Conservation (phyloP, 2,329 filamentous ascomycete genomes). For the Phialemoniopsis sp. region DNA sequence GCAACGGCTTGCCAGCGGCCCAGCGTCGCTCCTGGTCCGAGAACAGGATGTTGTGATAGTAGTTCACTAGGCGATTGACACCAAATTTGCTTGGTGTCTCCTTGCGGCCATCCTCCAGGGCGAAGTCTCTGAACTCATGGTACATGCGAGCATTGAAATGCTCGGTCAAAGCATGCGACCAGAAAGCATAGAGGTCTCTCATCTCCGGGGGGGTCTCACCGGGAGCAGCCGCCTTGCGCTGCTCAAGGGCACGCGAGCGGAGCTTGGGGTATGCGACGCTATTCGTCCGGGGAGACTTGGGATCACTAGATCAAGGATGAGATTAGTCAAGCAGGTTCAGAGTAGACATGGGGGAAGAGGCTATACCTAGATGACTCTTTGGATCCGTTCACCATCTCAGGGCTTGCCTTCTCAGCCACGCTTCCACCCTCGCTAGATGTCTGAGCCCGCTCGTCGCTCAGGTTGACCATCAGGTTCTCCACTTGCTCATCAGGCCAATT, state of each 20-base stretch:
- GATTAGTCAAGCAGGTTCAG: slow-evolving; percentile 2
- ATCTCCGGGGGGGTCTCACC: slow-evolving; percentile 49
- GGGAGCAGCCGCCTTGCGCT: slow-evolving; percentile 24
- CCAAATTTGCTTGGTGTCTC: slow-evolving; percentile 45
- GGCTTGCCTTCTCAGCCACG: slow-evolving; percentile 2
- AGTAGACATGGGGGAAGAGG: no score
- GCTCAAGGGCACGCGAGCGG: slow-evolving; percentile 29
- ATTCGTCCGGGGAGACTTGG: slow-evolving; percentile 6
- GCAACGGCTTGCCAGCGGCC: slow-evolving; percentile 16
- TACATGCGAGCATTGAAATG: slow-evolving; percentile 77
- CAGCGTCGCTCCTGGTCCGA: slow-evolving; percentile 15
- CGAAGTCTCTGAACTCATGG: slow-evolving; percentile 65
- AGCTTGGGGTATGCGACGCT: slow-evolving; percentile 26
- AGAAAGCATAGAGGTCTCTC: slow-evolving; percentile 69
- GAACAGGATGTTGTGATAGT: slow-evolving; percentile 46
- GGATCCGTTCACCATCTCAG: no score
- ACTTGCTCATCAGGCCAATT: slow-evolving; percentile 23
- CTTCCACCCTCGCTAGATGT: no score
- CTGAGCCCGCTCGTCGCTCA: no score
- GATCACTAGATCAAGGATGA: slow-evolving; percentile 14
- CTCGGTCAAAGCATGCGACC: slow-evolving; percentile 67
- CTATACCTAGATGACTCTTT: no score
- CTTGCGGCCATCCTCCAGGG: slow-evolving; percentile 57
- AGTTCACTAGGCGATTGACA: slow-evolving; percentile 59
- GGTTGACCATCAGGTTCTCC: slow-evolving; percentile 19